A percentile compares a stretch with the other conserved stretches of the same genome.
Conservation (phyloP, 108 stramenopile species). For the Stephanodiscus minutulus region DNA sequence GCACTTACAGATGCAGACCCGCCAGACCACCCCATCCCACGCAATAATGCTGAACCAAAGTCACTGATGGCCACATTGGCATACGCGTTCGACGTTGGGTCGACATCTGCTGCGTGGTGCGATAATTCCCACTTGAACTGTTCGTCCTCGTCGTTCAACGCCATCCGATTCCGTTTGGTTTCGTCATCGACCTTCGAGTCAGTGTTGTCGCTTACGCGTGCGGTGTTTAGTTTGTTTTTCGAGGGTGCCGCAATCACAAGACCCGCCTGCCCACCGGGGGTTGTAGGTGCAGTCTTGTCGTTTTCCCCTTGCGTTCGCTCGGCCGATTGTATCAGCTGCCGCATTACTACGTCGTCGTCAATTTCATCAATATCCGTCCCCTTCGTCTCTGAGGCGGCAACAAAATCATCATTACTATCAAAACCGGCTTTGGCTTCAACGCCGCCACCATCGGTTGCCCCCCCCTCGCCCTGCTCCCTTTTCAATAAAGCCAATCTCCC, state of each 20-base stretch:
- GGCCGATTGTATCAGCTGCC: slow-evolving; percentile 22
- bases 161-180: slow-evolving; percentile 2
- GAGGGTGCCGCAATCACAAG: slow-evolving; percentile 34
- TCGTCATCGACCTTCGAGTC: background rate
- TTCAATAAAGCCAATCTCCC: slow-evolving; percentile 15
- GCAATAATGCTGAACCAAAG: slow-evolving; percentile 86
- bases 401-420: slow-evolving; percentile 2
- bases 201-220: slow-evolving; percentile 3
- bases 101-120: slow-evolving; percentile 44
- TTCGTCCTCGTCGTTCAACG: slow-evolving; percentile 31
- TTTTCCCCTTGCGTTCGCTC: slow-evolving; percentile 11
- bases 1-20: slow-evolving; percentile 16
- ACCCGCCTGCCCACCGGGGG: background rate
- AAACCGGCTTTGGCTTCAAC: background rate
- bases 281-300: background rate
- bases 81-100: slow-evolving; percentile 65
- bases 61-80: slow-evolving; percentile 72
- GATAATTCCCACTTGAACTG: slow-evolving; percentile 40
- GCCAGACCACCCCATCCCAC: slow-evolving; percentile 92
- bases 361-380: background rate
- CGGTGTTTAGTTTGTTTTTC: slow-evolving; percentile 26
- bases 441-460: slow-evolving; percentile 8
- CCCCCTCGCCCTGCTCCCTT: background rate
- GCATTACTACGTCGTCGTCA: slow-evolving; percentile 20
- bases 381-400: background rate